Evolutionary conservation across 1,139 yeast genomes (phyloP), one percentile per base, ranked within the genome.

Genomic region (Nadsonia starkeyi-henricii): DNA sequence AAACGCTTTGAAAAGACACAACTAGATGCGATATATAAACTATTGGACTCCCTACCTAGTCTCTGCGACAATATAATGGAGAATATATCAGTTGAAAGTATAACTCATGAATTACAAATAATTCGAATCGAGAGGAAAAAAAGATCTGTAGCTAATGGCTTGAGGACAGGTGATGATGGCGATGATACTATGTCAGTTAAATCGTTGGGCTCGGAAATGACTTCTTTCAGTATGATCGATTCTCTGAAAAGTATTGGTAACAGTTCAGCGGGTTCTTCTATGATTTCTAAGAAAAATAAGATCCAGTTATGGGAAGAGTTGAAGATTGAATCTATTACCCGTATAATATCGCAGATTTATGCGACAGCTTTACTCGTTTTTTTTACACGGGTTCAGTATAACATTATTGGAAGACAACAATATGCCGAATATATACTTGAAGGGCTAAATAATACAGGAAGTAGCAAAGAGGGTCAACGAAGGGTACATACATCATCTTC

Each of bases 1-100:
- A 58, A 70, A n/a, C 68, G 95, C 53, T 91, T 86, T 61, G 79
- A 83, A 49, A 96, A 88, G 67, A 89, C 96, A 19, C 97, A 89
- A 61, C 82, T 81, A 57, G 97, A 91, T 66, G 85, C 96, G 46
- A 74, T 85, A 50, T 80, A 79, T 65, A 89, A 96, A 0, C 78
- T 89, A 50, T 72, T 84, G 61, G 91, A 95, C 8, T 72, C 91
- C 55, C 69, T 86, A 48, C 95, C 96, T 0, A 86, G 85, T 20
- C 70, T 89, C 50, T 73, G 81, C 3, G 72, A 74, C 30, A 86
- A 85, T 26, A 74, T 85, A 9, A 65, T 79, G 52, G 78, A 74
- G 28, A 70, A 71, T 50, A 70, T 82, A 53, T 82, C 85, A 5
- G 89, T 84, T 23, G 95, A 86, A 59, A 68, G 72, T 51, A 79